phyloP scores from a whole-genome alignment of 2,329 filamentous ascomycete species.

The Phoma herbarum region DNA sequence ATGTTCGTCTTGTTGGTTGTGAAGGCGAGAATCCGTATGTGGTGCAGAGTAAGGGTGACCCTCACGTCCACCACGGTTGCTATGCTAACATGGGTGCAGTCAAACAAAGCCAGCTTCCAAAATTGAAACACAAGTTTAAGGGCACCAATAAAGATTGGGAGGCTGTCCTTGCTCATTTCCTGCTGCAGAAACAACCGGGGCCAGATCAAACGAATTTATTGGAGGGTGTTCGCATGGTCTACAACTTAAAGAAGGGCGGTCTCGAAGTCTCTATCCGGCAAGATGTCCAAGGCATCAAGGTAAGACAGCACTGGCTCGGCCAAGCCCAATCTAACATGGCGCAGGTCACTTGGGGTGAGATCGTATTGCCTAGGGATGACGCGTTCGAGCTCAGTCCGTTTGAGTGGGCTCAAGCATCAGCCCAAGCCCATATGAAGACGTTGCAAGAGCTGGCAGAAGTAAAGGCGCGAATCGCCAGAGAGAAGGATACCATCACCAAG shows the following conservation, averaged over 20 bases:
- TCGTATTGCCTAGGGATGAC: conserved; percentile 65
- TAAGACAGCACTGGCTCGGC: conserved; percentile 51
- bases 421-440: conserved; percentile 59
- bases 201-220: conserved; percentile 57
- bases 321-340: conserved; percentile 28
- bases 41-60: conserved; percentile 62
- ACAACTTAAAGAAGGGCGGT: conserved; percentile 62
- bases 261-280: conserved; percentile 72
- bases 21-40: conserved; percentile 71
- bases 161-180: conserved; percentile 64
- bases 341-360: conserved; percentile 68
- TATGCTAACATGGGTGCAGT: conserved; percentile 44
- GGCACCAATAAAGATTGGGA: conserved; percentile 69
- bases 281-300: conserved; percentile 70
- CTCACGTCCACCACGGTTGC: conserved; percentile 21
- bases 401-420: conserved; percentile 73
- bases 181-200: conserved; percentile 58
- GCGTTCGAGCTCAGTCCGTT: conserved; percentile 70
- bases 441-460: conserved; percentile 56
- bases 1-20: conserved; percentile 73
- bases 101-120: conserved; percentile 43
- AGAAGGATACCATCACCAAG: conserved; percentile 66
- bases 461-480: conserved; percentile 55
- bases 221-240: conserved; percentile 66
- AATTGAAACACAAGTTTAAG: conserved; percentile 47